phyloP scores from a whole-genome alignment of 2,329 filamentous ascomycete species.

The Ambrosiella beaveri region DNA sequence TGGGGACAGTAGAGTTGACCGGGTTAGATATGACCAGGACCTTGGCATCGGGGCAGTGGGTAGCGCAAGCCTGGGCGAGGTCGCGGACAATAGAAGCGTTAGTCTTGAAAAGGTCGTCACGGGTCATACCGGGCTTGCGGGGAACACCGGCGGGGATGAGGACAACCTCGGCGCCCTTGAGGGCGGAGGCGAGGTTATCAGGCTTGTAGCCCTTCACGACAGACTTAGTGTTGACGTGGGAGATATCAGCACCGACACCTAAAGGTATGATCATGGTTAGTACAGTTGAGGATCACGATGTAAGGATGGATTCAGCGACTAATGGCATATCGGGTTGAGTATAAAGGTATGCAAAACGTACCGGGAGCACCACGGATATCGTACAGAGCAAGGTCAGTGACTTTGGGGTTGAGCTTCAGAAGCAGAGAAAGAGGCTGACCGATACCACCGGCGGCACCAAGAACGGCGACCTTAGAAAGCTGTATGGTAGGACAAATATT shows the following conservation, averaged over 20 bases:
- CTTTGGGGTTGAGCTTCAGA: slow-evolving; percentile 94
- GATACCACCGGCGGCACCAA: slow-evolving; percentile 94
- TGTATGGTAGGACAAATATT: slow-evolving; percentile 23
- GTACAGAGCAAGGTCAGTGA: slow-evolving; percentile 87
- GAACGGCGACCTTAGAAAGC: slow-evolving; percentile 94
- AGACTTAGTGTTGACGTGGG: slow-evolving; percentile 99
- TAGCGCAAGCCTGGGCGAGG: slow-evolving; percentile 84
- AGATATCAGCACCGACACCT: slow-evolving; percentile 97
- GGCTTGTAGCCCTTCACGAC: slow-evolving; percentile 76
- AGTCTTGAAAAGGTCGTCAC: slow-evolving; percentile 99
- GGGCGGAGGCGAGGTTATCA: slow-evolving; percentile 56
- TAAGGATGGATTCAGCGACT: background rate
- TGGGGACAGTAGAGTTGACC: slow-evolving; percentile 98
- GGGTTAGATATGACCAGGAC: slow-evolving; percentile 97
- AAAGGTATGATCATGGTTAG: slow-evolving; percentile 2
- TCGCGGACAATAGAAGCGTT: slow-evolving; percentile 99
- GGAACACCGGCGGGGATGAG: slow-evolving; percentile 97
- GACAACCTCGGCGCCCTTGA: slow-evolving; percentile 82
- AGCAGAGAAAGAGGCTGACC: slow-evolving; percentile 95
- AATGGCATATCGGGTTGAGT: background rate
- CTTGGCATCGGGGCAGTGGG: slow-evolving; percentile 80
- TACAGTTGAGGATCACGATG: background rate
- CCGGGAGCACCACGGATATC: slow-evolving; percentile 90
- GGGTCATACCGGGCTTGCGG: slow-evolving; percentile 98
- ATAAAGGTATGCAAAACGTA: slow-evolving; percentile 29